A percentile compares a stretch with the other conserved stretches of the same genome.
phyloP scores from a whole-genome alignment of 352 stramenopile species.

The Phytophthora ramorum region DNA sequence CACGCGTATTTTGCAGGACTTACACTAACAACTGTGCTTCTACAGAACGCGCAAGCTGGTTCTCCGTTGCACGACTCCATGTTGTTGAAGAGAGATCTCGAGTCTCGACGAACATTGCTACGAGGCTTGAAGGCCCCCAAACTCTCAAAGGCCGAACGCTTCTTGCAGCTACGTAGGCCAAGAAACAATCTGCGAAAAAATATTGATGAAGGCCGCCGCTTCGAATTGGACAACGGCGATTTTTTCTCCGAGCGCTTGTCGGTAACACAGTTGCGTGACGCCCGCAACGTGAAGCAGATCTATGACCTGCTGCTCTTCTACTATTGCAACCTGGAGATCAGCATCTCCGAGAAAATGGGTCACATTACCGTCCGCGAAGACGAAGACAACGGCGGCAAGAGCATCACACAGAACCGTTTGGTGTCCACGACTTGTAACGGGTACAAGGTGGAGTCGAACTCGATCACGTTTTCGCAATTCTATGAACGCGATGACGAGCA shows the following conservation, averaged over 20 bases:
- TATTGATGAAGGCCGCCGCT: constrained; percentile 44
- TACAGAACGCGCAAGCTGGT: constrained; percentile 24
- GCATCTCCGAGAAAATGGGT: constrained; percentile 60
- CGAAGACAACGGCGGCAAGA: constrained; percentile 51
- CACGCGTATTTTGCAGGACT: not conserved
- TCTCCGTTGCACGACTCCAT: constrained; percentile 30
- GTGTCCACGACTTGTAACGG: constrained; percentile 45
- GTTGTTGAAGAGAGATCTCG: constrained; percentile 15
- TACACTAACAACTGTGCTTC: not conserved
- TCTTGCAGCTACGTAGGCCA: constrained; percentile 29
- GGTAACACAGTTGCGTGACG: constrained; percentile 51
- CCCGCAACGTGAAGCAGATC: constrained; percentile 48
- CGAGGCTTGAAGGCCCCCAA: constrained; percentile 35
- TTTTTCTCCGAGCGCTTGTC: constrained; percentile 55
- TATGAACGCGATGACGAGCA: constrained; percentile 23
- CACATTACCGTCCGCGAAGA: constrained; percentile 68
- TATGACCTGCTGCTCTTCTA: constrained; percentile 64
- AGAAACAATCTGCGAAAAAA: constrained; percentile 28
- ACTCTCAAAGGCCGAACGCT: constrained; percentile 28
- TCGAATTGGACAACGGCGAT: constrained; percentile 51
- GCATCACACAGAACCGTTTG: constrained; percentile 56
- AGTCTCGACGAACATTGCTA: constrained; percentile 20
- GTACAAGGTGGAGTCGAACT: constrained; percentile 51
- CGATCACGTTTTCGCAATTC: constrained; percentile 44
- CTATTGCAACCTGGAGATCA: constrained; percentile 68